A percentile compares a stretch with the other conserved stretches of the same genome.
These are phyloP conservation scores for Mariannaea elegans DNA, from an alignment of 2,329 filamentous ascomycete species.

Conservation along the genomic window DNA sequence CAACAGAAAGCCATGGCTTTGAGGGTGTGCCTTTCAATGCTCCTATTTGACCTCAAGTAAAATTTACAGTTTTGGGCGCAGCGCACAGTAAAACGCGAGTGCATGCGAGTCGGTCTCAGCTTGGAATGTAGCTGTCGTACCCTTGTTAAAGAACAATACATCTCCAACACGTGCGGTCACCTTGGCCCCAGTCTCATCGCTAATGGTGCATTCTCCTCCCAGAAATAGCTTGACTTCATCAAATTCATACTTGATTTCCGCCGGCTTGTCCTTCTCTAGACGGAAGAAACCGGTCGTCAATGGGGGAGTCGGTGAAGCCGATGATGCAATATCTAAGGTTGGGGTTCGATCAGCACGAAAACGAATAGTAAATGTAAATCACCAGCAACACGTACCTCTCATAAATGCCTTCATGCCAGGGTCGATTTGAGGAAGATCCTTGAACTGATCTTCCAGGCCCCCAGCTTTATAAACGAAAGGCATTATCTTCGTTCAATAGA, in stretches of 20 bases:
- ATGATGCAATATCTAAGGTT: neutral
- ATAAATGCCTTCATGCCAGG: neutral
- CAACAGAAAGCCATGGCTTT: too few species aligned
- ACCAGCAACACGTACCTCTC: neutral
- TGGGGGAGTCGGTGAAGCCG: neutral
- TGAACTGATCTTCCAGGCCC: neutral
- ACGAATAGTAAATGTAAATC: neutral
- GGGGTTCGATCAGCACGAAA: neutral
- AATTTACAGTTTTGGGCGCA: neutral
- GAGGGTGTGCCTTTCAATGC: too few species aligned
- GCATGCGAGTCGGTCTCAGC: conserved; percentile 1
- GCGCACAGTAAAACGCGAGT: neutral
- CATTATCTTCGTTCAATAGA: neutral
- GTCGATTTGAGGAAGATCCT: neutral
- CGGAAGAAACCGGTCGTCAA: conserved; percentile 1
- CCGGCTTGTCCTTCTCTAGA: neutral
- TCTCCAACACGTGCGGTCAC: neutral
- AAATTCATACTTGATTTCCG: neutral
- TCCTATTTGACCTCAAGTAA: too few species aligned
- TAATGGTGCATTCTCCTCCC: neutral
- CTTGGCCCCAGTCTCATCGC: conserved; percentile 2
- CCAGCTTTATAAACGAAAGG: neutral
- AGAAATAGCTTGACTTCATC: conserved; percentile 5
- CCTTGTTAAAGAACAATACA: neutral
- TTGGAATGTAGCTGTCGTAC: conserved; percentile 1